Evolutionary conservation across 2,329 filamentous ascomycete genomes (phyloP).

Genomic region (Alternaria postmessia): DNA sequence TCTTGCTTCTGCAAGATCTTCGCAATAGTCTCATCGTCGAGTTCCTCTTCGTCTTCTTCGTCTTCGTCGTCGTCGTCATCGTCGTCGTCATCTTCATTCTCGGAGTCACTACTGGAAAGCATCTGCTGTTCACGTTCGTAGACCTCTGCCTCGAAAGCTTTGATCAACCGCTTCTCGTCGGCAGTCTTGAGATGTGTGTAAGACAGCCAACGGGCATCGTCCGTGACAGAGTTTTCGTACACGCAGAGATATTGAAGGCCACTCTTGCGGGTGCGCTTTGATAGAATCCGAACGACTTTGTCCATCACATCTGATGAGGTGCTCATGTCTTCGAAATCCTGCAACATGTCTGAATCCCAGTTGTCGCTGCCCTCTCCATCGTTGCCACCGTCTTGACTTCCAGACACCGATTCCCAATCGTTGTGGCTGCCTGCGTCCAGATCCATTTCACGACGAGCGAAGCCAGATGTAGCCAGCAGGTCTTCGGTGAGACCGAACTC

Average conservation of each 20-base stretch:
- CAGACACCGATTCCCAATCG: constrained; percentile 39
- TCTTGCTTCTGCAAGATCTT: constrained; percentile 68
- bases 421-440: constrained; percentile 43
- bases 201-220: constrained; percentile 62
- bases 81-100: constrained; percentile 38
- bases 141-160: constrained; percentile 35
- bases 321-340: constrained; percentile 59
- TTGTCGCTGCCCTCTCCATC: constrained; percentile 27
- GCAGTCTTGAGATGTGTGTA: constrained; percentile 31
- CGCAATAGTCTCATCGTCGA: constrained; percentile 70
- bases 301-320: constrained; percentile 59
- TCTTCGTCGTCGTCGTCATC: constrained; percentile 60
- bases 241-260: constrained; percentile 63
- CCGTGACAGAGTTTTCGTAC: constrained; percentile 53
- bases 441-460: constrained; percentile 46
- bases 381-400: constrained; percentile 18
- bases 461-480: constrained; percentile 32
- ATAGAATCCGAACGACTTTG: constrained; percentile 54
- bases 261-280: constrained; percentile 54
- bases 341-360: constrained; percentile 57
- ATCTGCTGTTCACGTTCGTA: constrained; percentile 25
- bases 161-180: constrained; percentile 38
- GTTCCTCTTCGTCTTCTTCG: constrained; percentile 29
- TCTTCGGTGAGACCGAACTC: constrained; percentile 53
- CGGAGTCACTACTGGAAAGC: constrained; percentile 30